A percentile compares a stretch with the other conserved stretches of the same genome.
Evolutionary conservation across 768 basidiomycete genomes (phyloP).

Genomic region (Pisolithus orientalis): DNA sequence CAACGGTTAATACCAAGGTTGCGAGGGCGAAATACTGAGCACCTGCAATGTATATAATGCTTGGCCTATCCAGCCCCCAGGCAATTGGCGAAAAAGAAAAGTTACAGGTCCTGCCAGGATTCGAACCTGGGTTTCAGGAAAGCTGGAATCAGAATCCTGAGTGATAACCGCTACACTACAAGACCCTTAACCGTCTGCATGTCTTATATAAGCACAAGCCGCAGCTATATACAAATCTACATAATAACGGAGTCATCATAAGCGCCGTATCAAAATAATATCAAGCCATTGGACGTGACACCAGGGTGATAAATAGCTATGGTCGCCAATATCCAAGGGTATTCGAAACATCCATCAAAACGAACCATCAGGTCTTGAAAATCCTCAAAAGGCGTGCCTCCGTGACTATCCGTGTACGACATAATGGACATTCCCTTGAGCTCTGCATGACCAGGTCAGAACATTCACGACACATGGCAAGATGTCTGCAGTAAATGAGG

Average conservation of each 20-base stretch:
- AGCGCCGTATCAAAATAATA: neutral
- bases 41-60: neutral
- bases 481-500: conserved; percentile 44
- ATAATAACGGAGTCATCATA: neutral
- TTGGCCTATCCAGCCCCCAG: no score
- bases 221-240: neutral
- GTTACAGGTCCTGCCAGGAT: conserved; percentile 1
- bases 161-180: conserved; percentile 39
- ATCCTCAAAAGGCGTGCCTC: conserved; percentile 77
- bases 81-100: neutral
- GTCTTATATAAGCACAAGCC: neutral
- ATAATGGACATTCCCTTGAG: conserved; percentile 84
- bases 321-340: neutral
- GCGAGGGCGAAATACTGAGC: neutral
- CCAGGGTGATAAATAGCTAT: neutral
- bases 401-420: conserved; percentile 82
- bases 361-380: conserved; percentile 39
- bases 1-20: neutral
- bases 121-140: conserved; percentile 7
- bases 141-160: conserved; percentile 29
- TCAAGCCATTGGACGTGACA: neutral
- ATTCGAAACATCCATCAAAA: neutral
- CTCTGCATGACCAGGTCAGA: conserved; percentile 75
- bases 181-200: neutral
- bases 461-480: conserved; percentile 72